Evolutionary conservation across 2,329 filamentous ascomycete species (phyloP).

Genomic region (Ceratocystis destructans): DNA sequence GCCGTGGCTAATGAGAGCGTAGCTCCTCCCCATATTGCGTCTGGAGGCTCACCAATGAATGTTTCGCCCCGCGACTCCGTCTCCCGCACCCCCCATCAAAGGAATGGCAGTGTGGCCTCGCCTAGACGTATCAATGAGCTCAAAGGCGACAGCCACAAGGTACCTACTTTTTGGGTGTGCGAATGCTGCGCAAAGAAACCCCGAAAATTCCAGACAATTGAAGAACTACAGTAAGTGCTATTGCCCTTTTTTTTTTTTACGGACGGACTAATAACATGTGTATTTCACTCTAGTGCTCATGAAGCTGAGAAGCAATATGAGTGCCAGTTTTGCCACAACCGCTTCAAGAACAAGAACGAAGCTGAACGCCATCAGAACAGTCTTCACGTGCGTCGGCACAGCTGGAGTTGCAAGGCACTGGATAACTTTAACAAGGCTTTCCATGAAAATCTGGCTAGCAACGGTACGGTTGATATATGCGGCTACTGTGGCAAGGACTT

Average conservation of each 20-base stretch:
- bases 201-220: slow-evolving; percentile 77
- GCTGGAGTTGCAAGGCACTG: slow-evolving; percentile 91
- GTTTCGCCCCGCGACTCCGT: slow-evolving; percentile 37
- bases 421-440: slow-evolving; percentile 68
- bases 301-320: slow-evolving; percentile 94
- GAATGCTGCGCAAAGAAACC: slow-evolving; percentile 96
- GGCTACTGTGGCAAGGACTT: slow-evolving; percentile 96
- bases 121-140: slow-evolving; percentile 40
- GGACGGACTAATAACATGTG: slow-evolving; percentile 20
- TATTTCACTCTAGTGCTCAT: slow-evolving; percentile 47
- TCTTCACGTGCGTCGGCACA: slow-evolving; percentile 79
- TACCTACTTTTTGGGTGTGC: slow-evolving; percentile 52
- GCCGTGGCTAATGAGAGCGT: slow-evolving; percentile 35
- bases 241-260: slow-evolving; percentile 10
- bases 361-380: slow-evolving; percentile 94
- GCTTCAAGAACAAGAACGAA: slow-evolving; percentile 99
- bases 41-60: slow-evolving; percentile 29
- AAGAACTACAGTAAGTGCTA: slow-evolving; percentile 63
- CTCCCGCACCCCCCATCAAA: slow-evolving; percentile 31
- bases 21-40: slow-evolving; percentile 32
- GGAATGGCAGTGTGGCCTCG: slow-evolving; percentile 35
- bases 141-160: slow-evolving; percentile 35
- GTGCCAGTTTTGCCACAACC: slow-evolving; percentile 81
- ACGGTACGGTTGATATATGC: slow-evolving; percentile 63
- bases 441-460: slow-evolving; percentile 58